Evolutionary conservation across 1,139 yeast genomes (phyloP), one percentile per base, ranked within the genome.

Genomic region (Scheffersomyces stambukii): DNA sequence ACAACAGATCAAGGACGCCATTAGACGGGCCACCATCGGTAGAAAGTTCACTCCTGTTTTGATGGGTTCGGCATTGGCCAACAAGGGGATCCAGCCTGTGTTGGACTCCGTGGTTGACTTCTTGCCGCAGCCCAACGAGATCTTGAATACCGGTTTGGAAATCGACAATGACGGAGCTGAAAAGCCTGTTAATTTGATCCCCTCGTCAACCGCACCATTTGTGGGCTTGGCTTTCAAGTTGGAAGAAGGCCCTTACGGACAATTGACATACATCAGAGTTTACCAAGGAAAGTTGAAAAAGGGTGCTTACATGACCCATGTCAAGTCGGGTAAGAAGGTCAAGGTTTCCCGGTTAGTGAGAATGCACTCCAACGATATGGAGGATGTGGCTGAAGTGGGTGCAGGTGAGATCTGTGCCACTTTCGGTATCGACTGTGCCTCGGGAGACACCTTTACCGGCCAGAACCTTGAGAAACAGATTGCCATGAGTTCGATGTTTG

Each of bases 401-500:
- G 91, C 98, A 24, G 99, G 99, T 57, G 98, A 91, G 64, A 91
- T 91, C 48, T 93, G 99, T 66, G 99, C 99, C 31, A 91, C 98
- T 39, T 91, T 93, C 50, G 99, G 99, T 61, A 83, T 91, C 46
- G 98, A 93, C 59, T 91, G 99, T 72, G 82, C 97, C n/a, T 93
- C 98, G 7, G 99, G 99, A 52, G 98, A 91, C 55, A 88, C 97
- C 7, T 91, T 91, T 60, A 82, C 95, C 30, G 68, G 67, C 13
- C 61, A 54, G 18, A 93, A 83, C 48, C 89, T 94, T 28, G 72
- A 74, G 26, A 66, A 78, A 36, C 70, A 79, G 43, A 81, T 83
- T 48, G 81, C 96, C 37, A 89, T 91, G 97, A 79, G 94, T 36
- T 85, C 97, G 6, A 91, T 91, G 98, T 91, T 73, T 61, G 97